Evolutionary conservation across 371 early-diverging fungal species (phyloP).

Genomic region (Mucor mucedo): DNA sequence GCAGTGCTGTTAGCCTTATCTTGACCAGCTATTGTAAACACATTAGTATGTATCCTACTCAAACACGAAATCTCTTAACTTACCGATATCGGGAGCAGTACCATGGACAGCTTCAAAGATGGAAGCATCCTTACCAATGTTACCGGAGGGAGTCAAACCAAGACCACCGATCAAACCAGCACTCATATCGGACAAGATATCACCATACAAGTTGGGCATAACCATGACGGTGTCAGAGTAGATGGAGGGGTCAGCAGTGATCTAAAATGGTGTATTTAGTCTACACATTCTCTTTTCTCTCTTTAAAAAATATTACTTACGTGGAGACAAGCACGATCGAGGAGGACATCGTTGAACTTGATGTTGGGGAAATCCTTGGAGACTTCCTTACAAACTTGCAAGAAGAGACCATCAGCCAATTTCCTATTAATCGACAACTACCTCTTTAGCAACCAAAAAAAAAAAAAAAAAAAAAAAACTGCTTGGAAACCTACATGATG

Average conservation of each 20-base stretch:
- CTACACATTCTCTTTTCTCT: background rate
- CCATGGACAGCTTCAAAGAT: slow-evolving; percentile 99
- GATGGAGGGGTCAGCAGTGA: slow-evolving; percentile 92
- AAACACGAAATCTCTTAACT: slow-evolving; percentile 3
- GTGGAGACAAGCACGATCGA: slow-evolving; percentile 93
- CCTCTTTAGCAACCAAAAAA: too few relatives aligned
- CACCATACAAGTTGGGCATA: slow-evolving; percentile 99
- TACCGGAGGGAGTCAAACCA: slow-evolving; percentile 97
- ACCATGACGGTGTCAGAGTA: slow-evolving; percentile 96
- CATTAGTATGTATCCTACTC: too few relatives aligned
- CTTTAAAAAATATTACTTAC: slow-evolving; percentile 31
- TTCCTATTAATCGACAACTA: slow-evolving; percentile 55
- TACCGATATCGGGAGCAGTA: slow-evolving; percentile 98
- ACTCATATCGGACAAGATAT: slow-evolving; percentile 96
- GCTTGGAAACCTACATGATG: slow-evolving; percentile 44
- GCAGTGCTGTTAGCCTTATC: slow-evolving; percentile 94
- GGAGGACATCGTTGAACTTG: slow-evolving; percentile 87
- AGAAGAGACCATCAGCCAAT: slow-evolving; percentile 96
- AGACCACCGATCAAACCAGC: slow-evolving; percentile 99
- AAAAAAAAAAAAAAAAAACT: background rate
- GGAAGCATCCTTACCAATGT: slow-evolving; percentile 96
- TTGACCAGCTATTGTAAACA: slow-evolving; percentile 36
- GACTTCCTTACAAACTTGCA: slow-evolving; percentile 90
- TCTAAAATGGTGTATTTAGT: slow-evolving; percentile 50
- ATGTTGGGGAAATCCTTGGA: slow-evolving; percentile 93